phyloP scores from a whole-genome alignment of 2,329 filamentous ascomycete species.

The Trichophaea hybrida region DNA sequence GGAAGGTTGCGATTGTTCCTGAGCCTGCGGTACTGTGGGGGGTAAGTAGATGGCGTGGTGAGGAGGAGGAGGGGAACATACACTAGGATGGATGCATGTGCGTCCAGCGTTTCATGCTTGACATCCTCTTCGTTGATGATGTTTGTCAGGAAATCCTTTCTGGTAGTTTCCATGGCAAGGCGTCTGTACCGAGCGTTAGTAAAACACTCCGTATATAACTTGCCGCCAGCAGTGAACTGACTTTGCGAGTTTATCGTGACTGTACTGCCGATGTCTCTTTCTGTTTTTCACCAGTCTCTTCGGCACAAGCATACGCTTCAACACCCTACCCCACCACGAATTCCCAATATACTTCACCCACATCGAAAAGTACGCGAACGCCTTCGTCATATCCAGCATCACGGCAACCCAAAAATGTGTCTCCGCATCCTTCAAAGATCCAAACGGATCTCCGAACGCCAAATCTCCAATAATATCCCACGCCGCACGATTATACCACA shows the following conservation, averaged over 20 bases:
- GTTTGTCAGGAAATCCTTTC: constrained; percentile 32
- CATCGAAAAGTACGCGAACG: constrained; percentile 26
- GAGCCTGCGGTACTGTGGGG: constrained; percentile 13
- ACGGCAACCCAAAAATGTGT: constrained; percentile 31
- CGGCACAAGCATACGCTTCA: constrained; percentile 28
- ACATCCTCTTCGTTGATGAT: constrained; percentile 31
- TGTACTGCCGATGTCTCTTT: constrained; percentile 30
- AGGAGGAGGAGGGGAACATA: constrained; percentile 22
- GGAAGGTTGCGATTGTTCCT: constrained; percentile 30
- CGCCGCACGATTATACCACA: constrained; percentile 33
- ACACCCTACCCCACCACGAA: constrained; percentile 10
- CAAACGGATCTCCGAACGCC: constrained; percentile 40
- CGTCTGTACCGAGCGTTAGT: constrained; percentile 8
- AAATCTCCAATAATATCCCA: constrained; percentile 41
- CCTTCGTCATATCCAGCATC: constrained; percentile 28
- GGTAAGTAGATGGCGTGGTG: constrained; percentile 10
- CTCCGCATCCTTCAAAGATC: constrained; percentile 31
- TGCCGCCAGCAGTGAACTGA: constrained; percentile 4
- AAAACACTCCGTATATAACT: not conserved
- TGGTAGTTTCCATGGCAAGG: constrained; percentile 24
- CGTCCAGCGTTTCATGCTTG: constrained; percentile 29
- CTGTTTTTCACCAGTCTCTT: constrained; percentile 27
- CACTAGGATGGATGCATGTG: constrained; percentile 29
- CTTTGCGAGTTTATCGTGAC: constrained; percentile 31
- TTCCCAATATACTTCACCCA: constrained; percentile 17